Evolutionary conservation across 1,284 basidiomycete genomes (phyloP).

Genomic region (Erythrobasidium hasegawianum): DNA sequence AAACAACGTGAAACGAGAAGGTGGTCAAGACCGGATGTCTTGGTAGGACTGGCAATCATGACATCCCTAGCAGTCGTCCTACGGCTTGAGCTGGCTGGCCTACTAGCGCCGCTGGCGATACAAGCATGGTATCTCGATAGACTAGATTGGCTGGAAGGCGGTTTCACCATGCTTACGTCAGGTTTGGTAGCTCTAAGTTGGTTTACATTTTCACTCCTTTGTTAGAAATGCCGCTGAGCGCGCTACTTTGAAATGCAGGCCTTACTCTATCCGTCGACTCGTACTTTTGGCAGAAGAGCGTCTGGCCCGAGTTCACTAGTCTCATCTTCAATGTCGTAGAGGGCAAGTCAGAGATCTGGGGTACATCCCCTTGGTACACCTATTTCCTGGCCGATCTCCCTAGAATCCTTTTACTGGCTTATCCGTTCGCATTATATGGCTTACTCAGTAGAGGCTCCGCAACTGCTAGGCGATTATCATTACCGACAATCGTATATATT

Average conservation of each 20-base stretch:
- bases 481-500: conserved; percentile 60
- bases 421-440: conserved; percentile 61
- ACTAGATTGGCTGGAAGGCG: conserved; percentile 28
- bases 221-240: too few relatives aligned
- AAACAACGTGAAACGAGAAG: conserved; percentile 53
- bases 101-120: conserved; percentile 63
- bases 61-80: conserved; percentile 69
- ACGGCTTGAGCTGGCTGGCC: conserved; percentile 70
- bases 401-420: conserved; percentile 66
- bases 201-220: too few relatives aligned
- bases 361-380: conserved; percentile 67
- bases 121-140: conserved; percentile 50
- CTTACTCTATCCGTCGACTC: conserved; percentile 70
- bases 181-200: conserved; percentile 22
- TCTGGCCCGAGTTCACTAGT: conserved; percentile 84
- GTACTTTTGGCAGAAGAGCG: conserved; percentile 70
- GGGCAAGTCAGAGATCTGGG: conserved; percentile 87
- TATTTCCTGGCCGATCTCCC: conserved; percentile 73
- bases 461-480: conserved; percentile 54
- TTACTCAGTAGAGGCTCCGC: conserved; percentile 51
- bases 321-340: conserved; percentile 84
- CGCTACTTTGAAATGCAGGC: too few relatives aligned
- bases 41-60: conserved; percentile 54
- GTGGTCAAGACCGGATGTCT: conserved; percentile 49
- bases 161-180: conserved; percentile 6